Conservation (phyloP, 2,329 filamentous ascomycete species). For the Periglandula ipomoeae region DNA sequence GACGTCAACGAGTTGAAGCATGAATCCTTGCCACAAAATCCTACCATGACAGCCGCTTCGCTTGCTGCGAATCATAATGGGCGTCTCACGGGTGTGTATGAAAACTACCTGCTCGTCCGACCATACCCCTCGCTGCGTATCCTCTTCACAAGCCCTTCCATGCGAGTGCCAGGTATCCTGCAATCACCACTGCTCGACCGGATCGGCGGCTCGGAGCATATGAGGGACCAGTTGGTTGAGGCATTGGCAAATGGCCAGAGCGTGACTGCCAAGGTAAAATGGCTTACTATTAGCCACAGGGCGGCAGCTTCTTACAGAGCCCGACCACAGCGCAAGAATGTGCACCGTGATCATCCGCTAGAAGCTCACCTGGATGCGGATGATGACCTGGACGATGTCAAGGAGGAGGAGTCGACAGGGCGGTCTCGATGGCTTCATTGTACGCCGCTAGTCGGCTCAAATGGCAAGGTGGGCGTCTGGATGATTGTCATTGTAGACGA, state of each 20-base stretch:
- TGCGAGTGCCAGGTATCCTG: constrained; percentile 58
- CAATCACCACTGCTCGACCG: constrained; percentile 48
- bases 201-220: constrained; percentile 39
- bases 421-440: constrained; percentile 67
- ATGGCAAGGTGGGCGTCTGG: constrained; percentile 64
- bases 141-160: constrained; percentile 58
- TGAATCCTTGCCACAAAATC: background rate
- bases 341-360: constrained; percentile 35
- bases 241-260: constrained; percentile 60
- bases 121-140: constrained; percentile 58
- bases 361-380: constrained; percentile 30
- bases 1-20: background rate
- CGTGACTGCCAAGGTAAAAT: constrained; percentile 59
- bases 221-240: constrained; percentile 39
- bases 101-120: constrained; percentile 54
- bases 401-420: constrained; percentile 33
- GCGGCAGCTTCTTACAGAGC: background rate
- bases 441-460: constrained; percentile 58
- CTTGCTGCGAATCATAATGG: constrained; percentile 12
- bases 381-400: constrained; percentile 6
- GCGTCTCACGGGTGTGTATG: constrained; percentile 27
- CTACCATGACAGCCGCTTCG: constrained; percentile 2
- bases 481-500: constrained; percentile 67
- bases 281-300: constrained; percentile 9
- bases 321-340: constrained; percentile 6